Percentiles rank a stretch among this genome's conserved stretches.
Conservation (phyloP, 2,329 filamentous ascomycete genomes). For the Fonsecaea erecta region DNA sequence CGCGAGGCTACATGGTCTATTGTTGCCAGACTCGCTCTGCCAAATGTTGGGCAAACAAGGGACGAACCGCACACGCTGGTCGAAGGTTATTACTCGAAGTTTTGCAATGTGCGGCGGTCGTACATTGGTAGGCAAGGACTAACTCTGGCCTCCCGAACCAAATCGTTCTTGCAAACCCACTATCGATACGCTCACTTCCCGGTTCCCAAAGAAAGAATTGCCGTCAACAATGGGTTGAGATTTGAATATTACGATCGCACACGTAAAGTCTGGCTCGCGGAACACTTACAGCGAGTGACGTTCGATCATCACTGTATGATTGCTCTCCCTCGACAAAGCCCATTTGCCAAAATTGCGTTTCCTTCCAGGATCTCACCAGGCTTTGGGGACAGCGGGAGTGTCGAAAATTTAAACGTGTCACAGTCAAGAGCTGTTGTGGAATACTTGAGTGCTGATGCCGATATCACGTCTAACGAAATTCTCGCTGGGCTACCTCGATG, state of each 20-base stretch:
- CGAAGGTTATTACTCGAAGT: slow-evolving; percentile 41
- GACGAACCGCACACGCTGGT: slow-evolving; percentile 40
- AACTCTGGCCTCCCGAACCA: slow-evolving; percentile 52
- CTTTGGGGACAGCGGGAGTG: neutral
- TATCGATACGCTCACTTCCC: slow-evolving; percentile 52
- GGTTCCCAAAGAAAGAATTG: slow-evolving; percentile 48
- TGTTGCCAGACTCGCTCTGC: slow-evolving; percentile 45
- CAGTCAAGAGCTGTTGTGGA: neutral
- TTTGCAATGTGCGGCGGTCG: slow-evolving; percentile 38
- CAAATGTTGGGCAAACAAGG: slow-evolving; percentile 17
- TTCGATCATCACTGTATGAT: slow-evolving; percentile 55
- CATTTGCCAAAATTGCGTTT: slow-evolving; percentile 43
- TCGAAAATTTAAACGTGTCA: neutral
- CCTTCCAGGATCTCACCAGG: slow-evolving; percentile 34
- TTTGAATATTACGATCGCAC: slow-evolving; percentile 55
- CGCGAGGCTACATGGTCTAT: slow-evolving; percentile 60
- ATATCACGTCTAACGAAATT: slow-evolving; percentile 57
- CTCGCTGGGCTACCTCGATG: slow-evolving; percentile 55
- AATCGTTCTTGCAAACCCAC: slow-evolving; percentile 56
- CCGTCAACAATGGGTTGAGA: slow-evolving; percentile 53
- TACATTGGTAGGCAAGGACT: slow-evolving; percentile 33
- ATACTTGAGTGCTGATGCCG: slow-evolving; percentile 40
- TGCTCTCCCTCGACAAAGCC: slow-evolving; percentile 44
- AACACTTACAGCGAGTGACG: slow-evolving; percentile 41
- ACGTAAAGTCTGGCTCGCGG: slow-evolving; percentile 47